Evolutionary conservation across 495 filamentous ascomycete species (phyloP).

Genomic region (Bathelium albidoporum): DNA sequence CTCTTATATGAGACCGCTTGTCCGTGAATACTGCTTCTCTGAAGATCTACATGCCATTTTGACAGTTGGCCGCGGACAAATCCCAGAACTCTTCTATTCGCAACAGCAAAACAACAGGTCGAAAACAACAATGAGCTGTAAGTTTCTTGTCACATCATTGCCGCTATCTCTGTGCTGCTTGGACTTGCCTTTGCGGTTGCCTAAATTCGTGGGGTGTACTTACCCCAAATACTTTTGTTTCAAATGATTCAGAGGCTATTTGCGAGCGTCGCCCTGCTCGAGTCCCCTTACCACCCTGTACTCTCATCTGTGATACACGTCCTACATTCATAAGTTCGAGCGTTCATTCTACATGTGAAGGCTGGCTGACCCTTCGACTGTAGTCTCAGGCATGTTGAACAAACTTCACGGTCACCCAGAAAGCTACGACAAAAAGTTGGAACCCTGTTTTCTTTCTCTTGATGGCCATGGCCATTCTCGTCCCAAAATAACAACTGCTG

Average conservation of each 20-base stretch:
- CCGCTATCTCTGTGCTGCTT: not conserved
- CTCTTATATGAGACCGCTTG: constrained; percentile 1
- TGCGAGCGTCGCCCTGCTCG: not conserved
- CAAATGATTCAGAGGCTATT: not conserved
- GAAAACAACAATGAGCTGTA: not conserved
- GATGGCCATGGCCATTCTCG: constrained; percentile 1
- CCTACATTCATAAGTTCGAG: not conserved
- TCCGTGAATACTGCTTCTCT: constrained; percentile 4
- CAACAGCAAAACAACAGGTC: not conserved
- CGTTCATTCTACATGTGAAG: not conserved
- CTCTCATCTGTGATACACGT: not conserved
- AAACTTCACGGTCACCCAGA: constrained; percentile 96
- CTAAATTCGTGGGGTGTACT: not conserved
- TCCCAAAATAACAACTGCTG: constrained; percentile 4
- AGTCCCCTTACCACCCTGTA: not conserved
- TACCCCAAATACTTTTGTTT: not conserved
- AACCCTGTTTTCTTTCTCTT: constrained; percentile 8
- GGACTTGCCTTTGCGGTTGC: not conserved
- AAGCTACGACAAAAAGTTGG: constrained; percentile 96
- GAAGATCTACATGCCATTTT: constrained; percentile 1
- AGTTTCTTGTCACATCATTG: not conserved
- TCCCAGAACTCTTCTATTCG: not conserved
- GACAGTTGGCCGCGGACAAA: not conserved
- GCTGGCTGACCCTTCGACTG: constrained; percentile 4
- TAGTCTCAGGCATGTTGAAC: constrained; percentile 88